These are phyloP conservation scores for Podila epigama DNA, from an alignment of 192 early-diverging fungal genomes.

Conservation along the genomic window DNA sequence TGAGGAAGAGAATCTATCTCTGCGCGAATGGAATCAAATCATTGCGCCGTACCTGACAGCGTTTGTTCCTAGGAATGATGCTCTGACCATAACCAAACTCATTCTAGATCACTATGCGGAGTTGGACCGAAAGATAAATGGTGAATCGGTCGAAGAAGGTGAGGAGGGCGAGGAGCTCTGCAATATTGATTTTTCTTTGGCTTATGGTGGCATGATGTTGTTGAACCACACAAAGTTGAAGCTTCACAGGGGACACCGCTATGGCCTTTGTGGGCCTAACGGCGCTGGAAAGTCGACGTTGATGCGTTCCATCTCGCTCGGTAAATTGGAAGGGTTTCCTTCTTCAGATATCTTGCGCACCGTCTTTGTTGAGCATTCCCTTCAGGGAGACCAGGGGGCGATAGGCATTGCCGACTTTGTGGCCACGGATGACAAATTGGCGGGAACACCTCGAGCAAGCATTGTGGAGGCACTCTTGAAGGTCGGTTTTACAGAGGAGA, in stretches of 20 bases:
- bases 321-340: conserved; percentile 82
- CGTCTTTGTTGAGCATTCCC: conserved; percentile 77
- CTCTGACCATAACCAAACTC: conserved; percentile 47
- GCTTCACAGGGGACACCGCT: conserved; percentile 77
- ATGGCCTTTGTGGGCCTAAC: conserved; percentile 83
- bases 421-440: conserved; percentile 54
- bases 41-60: conserved; percentile 60
- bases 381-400: conserved; percentile 72
- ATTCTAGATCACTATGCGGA: conserved; percentile 43
- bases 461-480: conserved; percentile 55
- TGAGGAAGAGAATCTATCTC: conserved; percentile 64
- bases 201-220: conserved; percentile 81
- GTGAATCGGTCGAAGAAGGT: conserved; percentile 51
- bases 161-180: conserved; percentile 61
- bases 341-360: conserved; percentile 73
- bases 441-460: conserved; percentile 53
- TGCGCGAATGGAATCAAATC: conserved; percentile 65
- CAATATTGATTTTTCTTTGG: conserved; percentile 74
- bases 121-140: conserved; percentile 48
- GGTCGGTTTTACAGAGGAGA: conserved; percentile 71
- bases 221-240: conserved; percentile 67
- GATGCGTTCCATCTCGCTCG: conserved; percentile 81
- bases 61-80: conserved; percentile 60
- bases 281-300: conserved; percentile 85
- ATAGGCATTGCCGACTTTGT: conserved; percentile 69